Evolutionary conservation across 2,329 filamentous ascomycete species (phyloP).

Genomic region (Elsinoe ampelina): DNA sequence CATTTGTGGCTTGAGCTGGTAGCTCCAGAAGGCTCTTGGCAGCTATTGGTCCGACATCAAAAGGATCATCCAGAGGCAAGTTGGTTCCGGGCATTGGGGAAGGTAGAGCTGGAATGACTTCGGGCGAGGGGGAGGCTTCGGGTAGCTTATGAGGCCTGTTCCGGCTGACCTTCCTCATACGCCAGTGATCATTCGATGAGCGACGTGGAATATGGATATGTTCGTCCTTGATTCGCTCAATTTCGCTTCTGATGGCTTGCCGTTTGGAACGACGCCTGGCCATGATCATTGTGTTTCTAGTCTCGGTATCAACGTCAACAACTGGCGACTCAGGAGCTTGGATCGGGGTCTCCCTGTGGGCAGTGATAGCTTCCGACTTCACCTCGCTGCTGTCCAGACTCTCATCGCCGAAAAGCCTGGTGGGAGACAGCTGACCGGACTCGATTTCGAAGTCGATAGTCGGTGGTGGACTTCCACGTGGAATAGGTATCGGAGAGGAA

Average conservation of each 20-base stretch:
- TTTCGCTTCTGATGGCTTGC: constrained; percentile 8
- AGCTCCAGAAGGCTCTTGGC: background rate
- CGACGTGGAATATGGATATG: constrained; percentile 1
- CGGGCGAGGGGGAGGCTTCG: background rate
- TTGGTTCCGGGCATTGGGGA: constrained; percentile 14
- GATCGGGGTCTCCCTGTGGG: background rate
- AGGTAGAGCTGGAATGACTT: background rate
- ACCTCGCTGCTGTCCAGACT: background rate
- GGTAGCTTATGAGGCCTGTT: background rate
- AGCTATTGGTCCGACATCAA: background rate
- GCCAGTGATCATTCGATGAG: constrained; percentile 9
- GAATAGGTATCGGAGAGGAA: constrained; percentile 6
- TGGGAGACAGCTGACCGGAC: constrained; percentile 5
- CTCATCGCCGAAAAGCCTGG: background rate
- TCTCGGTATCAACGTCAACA: background rate
- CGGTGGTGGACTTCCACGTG: background rate
- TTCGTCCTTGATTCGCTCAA: constrained; percentile 10
- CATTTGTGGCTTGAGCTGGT: background rate
- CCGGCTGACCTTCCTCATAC: background rate
- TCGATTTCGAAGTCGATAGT: constrained; percentile 11
- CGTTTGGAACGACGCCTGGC: background rate
- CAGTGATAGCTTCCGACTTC: background rate
- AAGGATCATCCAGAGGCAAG: constrained; percentile 13
- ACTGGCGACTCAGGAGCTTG: background rate
- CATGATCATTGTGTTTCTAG: constrained; percentile 6